Conservation (phyloP, 805 yeast species). For the Hanseniaspora guilliermondii region DNA sequence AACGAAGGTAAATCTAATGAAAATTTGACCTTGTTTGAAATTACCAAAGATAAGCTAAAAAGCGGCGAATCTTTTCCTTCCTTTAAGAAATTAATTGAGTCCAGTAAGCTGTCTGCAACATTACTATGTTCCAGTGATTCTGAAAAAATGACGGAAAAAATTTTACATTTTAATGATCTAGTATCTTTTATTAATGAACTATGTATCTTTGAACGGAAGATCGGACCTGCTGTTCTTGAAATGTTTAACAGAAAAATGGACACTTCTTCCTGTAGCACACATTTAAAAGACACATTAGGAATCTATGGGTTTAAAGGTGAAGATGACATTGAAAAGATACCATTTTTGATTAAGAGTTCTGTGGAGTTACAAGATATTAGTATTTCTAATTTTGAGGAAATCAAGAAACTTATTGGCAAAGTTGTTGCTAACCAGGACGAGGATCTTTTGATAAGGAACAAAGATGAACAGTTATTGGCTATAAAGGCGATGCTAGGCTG, state of each 20-base stretch:
- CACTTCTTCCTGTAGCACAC: not conserved
- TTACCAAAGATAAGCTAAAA: not conserved
- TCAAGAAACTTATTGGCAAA: not conserved
- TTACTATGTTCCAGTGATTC: not conserved
- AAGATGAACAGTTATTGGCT: not conserved
- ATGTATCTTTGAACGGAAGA: not conserved
- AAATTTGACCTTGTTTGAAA: not conserved
- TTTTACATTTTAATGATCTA: too few relatives aligned
- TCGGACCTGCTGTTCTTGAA: not conserved
- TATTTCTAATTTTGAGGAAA: not conserved
- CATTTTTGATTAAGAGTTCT: not conserved
- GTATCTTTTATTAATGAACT: not conserved
- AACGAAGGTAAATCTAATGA: not conserved
- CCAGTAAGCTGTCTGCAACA: not conserved
- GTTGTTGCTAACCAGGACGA: not conserved
- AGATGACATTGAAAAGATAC: not conserved
- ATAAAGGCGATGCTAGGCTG: not conserved
- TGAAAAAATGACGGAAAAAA: not conserved
- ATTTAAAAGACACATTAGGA: not conserved
- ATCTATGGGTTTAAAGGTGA: not conserved
- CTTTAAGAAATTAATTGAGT: not conserved
- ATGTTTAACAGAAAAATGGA: not conserved
- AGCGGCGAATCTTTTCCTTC: not conserved
- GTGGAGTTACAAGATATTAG: not conserved
- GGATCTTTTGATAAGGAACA: not conserved